Percentiles rank a stretch among this genome's conserved stretches.
Evolutionary conservation across 2,329 filamentous ascomycete species (phyloP).

Genomic region (Monilinia vaccinii-corymbosi): DNA sequence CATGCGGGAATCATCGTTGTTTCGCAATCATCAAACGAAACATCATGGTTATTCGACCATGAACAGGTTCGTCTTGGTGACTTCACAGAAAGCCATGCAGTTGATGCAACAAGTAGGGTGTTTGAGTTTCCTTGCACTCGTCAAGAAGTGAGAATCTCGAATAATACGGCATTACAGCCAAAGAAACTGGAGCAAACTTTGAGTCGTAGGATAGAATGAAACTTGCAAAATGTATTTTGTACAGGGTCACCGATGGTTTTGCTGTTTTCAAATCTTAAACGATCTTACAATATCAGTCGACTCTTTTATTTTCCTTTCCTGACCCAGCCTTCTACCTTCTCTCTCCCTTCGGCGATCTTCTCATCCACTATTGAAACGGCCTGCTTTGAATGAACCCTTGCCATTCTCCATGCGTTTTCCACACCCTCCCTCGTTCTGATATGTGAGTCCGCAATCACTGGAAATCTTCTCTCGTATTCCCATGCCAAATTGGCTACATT

Average conservation of each 20-base stretch:
- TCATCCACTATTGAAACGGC: constrained; percentile 67
- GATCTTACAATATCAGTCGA: not conserved
- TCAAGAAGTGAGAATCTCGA: not conserved
- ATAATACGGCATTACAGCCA: not conserved
- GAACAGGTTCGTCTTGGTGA: not conserved
- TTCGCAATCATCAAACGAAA: not conserved
- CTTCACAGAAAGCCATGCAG: not conserved
- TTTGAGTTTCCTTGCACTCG: not conserved
- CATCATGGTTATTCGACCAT: not conserved
- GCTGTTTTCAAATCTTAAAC: not conserved
- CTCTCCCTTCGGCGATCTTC: constrained; percentile 66
- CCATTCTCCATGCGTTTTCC: constrained; percentile 61
- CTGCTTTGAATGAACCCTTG: constrained; percentile 64
- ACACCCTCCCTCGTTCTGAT: constrained; percentile 60
- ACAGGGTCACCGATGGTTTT: not conserved
- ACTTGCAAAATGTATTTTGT: not conserved
- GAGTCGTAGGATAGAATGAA: not conserved
- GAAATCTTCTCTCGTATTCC: constrained; percentile 87
- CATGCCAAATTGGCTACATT: constrained; percentile 82
- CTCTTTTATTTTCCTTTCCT: constrained; percentile 55
- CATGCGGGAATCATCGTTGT: not conserved
- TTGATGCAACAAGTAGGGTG: not conserved
- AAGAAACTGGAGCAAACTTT: not conserved
- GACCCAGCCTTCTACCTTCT: constrained; percentile 80
- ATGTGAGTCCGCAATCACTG: constrained; percentile 75